phyloP scores from a whole-genome alignment of 371 early-diverging fungal species.

The Mucor plumbeus region DNA sequence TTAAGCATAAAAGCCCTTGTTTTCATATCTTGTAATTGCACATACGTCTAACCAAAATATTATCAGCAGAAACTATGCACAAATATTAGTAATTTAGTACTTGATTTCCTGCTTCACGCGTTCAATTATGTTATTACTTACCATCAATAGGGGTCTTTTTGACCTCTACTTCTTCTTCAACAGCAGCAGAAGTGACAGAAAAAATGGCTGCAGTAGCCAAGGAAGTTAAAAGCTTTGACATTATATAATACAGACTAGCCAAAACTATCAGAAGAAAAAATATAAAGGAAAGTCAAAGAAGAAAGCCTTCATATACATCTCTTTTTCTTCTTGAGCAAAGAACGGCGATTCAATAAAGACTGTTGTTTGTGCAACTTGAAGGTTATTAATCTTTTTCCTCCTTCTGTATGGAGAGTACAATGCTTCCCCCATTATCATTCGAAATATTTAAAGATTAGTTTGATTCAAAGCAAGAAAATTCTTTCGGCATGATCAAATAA shows the following conservation, averaged over 20 bases:
- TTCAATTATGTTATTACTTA: background rate
- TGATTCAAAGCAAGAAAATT: too few species aligned
- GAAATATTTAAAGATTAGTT: too few species aligned
- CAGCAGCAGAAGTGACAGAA: conserved; percentile 7
- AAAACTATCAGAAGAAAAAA: background rate
- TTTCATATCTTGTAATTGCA: background rate
- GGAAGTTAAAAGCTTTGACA: conserved; percentile 19
- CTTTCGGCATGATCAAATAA: too few species aligned
- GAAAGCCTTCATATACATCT: background rate
- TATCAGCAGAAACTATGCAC: conserved; percentile 7
- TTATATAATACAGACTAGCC: background rate
- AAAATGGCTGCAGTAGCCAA: background rate
- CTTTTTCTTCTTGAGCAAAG: background rate
- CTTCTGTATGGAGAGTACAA: too few species aligned
- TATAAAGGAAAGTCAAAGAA: background rate
- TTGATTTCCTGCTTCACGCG: background rate
- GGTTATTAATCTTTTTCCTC: too few species aligned
- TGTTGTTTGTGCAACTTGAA: conserved; percentile 2
- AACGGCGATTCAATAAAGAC: conserved; percentile 3
- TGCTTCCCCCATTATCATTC: too few species aligned
- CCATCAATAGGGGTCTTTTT: conserved; percentile 16
- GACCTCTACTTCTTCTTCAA: background rate
- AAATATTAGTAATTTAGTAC: background rate
- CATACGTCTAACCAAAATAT: conserved; percentile 28
- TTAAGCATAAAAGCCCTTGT: background rate